Conservation (phyloP, 148 eudicot genomes). For the Cornus suecica region DNA sequence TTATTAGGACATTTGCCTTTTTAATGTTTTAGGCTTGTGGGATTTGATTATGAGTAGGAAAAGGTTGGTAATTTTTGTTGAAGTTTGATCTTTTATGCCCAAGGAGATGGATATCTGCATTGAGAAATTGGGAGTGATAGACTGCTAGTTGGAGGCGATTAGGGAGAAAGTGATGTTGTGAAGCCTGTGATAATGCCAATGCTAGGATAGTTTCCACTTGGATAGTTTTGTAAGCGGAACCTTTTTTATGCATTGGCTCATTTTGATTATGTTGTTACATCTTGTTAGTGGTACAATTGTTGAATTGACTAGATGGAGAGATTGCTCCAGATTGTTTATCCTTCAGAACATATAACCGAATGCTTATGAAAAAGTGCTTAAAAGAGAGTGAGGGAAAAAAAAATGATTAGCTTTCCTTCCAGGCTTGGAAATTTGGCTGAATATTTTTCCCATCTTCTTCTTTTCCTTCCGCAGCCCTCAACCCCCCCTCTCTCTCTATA, state of each 20-base stretch:
- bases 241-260: background rate
- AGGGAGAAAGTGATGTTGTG: background rate
- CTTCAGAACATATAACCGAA: too few relatives aligned
- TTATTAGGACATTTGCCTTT: background rate
- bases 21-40: background rate
- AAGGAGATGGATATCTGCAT: background rate
- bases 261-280: background rate
- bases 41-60: background rate
- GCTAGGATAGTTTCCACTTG: background rate
- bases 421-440: too few relatives aligned
- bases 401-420: too few relatives aligned
- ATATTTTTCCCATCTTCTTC: too few relatives aligned
- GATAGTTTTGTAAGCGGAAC: background rate
- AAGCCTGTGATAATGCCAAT: background rate
- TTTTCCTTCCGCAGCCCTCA: too few relatives aligned
- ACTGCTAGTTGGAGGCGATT: background rate
- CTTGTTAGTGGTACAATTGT: background rate
- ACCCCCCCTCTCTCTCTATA: too few relatives aligned
- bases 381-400: background rate
- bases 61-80: background rate
- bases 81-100: background rate
- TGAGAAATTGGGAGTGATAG: background rate
- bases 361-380: too few relatives aligned
- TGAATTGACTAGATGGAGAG: background rate
- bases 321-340: background rate